Evolutionary conservation across 23 red algal genomes (phyloP).

Genomic region (Pyropia yezoensis): DNA sequence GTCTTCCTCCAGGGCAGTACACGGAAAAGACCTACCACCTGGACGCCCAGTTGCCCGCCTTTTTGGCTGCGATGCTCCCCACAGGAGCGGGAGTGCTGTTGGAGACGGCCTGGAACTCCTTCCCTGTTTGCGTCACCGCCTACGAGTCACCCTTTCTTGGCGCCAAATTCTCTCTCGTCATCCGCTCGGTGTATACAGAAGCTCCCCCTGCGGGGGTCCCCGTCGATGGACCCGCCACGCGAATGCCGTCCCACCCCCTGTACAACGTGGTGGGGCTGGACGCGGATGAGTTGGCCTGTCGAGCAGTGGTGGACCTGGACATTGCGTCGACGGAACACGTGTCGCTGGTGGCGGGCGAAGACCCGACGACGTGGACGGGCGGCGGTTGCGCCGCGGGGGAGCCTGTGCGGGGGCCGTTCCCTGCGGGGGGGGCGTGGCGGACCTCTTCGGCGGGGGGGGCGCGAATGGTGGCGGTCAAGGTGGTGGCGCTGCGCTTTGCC

Average conservation of each 20-base stretch:
- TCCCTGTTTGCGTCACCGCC: slow-evolving; percentile 29
- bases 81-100: slow-evolving; percentile 24
- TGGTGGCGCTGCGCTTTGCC: slow-evolving; percentile 24
- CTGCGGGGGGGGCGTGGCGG: slow-evolving; percentile 1
- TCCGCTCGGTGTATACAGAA: slow-evolving; percentile 27
- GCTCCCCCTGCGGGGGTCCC: background rate
- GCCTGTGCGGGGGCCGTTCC: slow-evolving; percentile 9
- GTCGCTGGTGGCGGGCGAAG: too few relatives aligned
- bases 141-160: slow-evolving; percentile 39
- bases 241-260: background rate
- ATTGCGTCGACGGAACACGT: too few relatives aligned
- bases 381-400: background rate
- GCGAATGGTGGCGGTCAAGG: slow-evolving; percentile 31
- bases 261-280: slow-evolving; percentile 22
- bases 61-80: slow-evolving; percentile 34
- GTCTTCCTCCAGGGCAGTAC: slow-evolving; percentile 53
- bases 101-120: slow-evolving; percentile 53
- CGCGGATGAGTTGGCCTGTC: background rate
- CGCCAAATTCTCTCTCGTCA: slow-evolving; percentile 26
- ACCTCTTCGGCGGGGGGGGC: background rate
- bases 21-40: slow-evolving; percentile 12
- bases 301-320: background rate
- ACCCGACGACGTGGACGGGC: background rate
- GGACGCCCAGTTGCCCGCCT: slow-evolving; percentile 20
- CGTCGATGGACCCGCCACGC: slow-evolving; percentile 6